phyloP scores from a whole-genome alignment of 208 protist genomes.

The Leishmania braziliensis region DNA sequence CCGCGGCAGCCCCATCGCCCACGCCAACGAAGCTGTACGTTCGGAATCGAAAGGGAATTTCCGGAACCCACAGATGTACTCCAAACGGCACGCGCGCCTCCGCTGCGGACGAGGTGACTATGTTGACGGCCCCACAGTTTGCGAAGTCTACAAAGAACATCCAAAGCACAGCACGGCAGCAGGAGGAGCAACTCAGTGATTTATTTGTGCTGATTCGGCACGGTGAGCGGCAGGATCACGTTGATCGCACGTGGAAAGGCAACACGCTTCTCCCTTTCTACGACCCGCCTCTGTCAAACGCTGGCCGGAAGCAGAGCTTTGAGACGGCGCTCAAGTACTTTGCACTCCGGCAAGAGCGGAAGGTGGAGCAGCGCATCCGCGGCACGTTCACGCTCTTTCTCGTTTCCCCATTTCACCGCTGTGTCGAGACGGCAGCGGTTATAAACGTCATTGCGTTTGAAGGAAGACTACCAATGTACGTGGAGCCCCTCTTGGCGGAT shows the following conservation, averaged over 20 bases:
- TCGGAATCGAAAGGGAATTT: neutral
- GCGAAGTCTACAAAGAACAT: constrained; percentile 55
- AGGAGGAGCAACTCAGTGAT: constrained; percentile 50
- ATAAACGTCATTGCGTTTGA: constrained; percentile 81
- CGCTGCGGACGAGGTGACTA: constrained; percentile 29
- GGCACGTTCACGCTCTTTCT: constrained; percentile 72
- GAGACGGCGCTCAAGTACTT: constrained; percentile 78
- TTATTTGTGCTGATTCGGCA: constrained; percentile 73
- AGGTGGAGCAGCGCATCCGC: constrained; percentile 58
- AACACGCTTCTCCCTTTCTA: constrained; percentile 54
- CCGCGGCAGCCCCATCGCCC: neutral
- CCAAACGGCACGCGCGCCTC: neutral
- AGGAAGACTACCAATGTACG: constrained; percentile 69
- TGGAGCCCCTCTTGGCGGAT: constrained; percentile 77
- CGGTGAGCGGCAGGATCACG: constrained; percentile 83
- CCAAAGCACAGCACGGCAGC: constrained; percentile 26
- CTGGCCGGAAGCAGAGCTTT: constrained; percentile 72
- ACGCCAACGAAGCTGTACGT: neutral
- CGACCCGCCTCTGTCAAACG: constrained; percentile 82
- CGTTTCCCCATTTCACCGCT: constrained; percentile 83
- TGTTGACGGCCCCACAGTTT: constrained; percentile 65
- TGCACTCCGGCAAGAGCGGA: constrained; percentile 42
- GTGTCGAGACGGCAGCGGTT: constrained; percentile 79
- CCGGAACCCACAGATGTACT: neutral
- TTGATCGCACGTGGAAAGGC: constrained; percentile 65